Base-by-base conservation (phyloP, 495 filamentous ascomycete species). In the Penicillium simplicissimum region DNA sequence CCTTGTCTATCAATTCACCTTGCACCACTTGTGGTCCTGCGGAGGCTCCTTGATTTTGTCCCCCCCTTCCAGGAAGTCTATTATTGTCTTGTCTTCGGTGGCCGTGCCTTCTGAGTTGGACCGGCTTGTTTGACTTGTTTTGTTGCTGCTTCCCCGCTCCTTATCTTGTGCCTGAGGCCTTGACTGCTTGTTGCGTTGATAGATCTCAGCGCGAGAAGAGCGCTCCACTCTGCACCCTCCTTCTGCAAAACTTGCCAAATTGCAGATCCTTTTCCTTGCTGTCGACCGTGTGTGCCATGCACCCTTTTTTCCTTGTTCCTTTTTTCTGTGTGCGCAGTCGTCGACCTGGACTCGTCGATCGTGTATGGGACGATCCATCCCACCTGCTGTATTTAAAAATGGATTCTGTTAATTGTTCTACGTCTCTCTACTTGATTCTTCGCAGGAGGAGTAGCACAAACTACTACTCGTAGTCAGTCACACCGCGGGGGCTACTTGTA, bases 41-140 rank as follows among this genome's bases (percentile, higher is more conserved):
- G 36, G 56, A 43, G 45, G 54, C 11, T 53, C 57, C 67, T 68
- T 59, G 59, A 67, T 62, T 62, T 55, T 62, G 13, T 25, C 37
- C 45, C 23, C 23, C 28, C n/a, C 53, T 65, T 61, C 64, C 66
- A 53, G 48, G 64, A 58, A 54, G 60, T 58, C 51, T 58, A 37
- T 63, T 66, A 52, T 62, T 59, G 62, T 67, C 55, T 45, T 62
- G 43, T 65, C 65, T 62, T 65, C 58, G 51, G 34, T 35, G 49
- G 67, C 64, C 61, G 62, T 68, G 60, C 67, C 71, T 57, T 72
- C 65, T 72, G 70, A 63, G 65, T 66, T 66, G 67, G 62, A 61
- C 48, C 59, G 58, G 59, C 60, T 64, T 65, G 52, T 17, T 47
- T 51, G 36, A 31, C 23, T 47, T 59, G 35, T 51, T 55, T 19